phyloP scores from a whole-genome alignment of 495 filamentous ascomycete species.

The Lasiosphaeris hirsuta region DNA sequence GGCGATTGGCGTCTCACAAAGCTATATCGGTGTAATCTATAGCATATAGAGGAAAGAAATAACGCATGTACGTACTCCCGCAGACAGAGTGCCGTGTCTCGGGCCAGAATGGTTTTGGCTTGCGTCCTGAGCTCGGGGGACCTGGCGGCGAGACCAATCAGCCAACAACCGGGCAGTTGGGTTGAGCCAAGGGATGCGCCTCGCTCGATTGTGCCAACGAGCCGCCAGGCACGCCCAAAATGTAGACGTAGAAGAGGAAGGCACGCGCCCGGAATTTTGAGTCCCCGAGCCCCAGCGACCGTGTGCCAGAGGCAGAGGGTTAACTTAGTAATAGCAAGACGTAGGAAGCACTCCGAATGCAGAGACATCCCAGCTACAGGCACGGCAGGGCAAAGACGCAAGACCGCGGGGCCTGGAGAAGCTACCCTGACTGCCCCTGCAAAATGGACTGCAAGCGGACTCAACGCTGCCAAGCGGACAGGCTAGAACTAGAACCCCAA shows the following conservation, averaged over 20 bases:
- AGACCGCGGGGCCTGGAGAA: neutral
- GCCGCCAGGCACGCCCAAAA: neutral
- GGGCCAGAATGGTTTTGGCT: conserved; percentile 4
- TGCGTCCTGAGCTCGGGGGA: neutral
- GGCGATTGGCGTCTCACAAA: conserved; percentile 21
- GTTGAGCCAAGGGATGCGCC: conserved; percentile 11
- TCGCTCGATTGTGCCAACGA: neutral
- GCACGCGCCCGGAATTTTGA: no score
- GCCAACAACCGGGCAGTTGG: conserved; percentile 17
- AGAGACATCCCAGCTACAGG: neutral
- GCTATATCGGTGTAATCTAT: conserved; percentile 35
- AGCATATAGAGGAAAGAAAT: conserved; percentile 33
- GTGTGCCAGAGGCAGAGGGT: no score
- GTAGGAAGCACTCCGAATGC: no score
- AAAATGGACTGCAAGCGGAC: neutral
- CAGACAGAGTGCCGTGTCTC: conserved; percentile 4
- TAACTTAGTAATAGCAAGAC: no score
- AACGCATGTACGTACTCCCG: conserved; percentile 29
- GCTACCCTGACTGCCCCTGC: conserved; percentile 9
- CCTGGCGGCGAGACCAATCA: neutral
- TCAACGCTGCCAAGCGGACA: conserved; percentile 11
- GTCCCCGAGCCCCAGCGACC: no score
- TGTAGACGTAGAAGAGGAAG: no score
- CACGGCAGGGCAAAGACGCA: neutral
- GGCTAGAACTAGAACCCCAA: conserved; percentile 5